A percentile compares a stretch with the other conserved stretches of the same genome.
Conservation (phyloP, 2,329 filamentous ascomycete genomes). For the Alternaria rosae region DNA sequence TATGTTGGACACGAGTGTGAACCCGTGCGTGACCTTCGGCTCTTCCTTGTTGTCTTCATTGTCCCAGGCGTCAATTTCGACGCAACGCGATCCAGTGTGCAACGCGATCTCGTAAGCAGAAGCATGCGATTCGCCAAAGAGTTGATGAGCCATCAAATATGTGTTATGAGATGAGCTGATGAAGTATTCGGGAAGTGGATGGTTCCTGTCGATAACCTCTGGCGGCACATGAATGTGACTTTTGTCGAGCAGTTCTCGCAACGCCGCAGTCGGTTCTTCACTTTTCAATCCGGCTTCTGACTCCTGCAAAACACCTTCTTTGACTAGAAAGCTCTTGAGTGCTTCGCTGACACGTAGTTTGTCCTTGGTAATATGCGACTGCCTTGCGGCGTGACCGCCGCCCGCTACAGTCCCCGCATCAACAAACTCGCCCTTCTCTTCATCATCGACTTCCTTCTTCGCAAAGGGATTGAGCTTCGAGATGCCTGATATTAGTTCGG, state of each 20-base stretch:
- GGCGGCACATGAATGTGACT: constrained; percentile 66
- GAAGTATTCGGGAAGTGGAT: constrained; percentile 73
- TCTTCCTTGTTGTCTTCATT: constrained; percentile 66
- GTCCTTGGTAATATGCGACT: constrained; percentile 59
- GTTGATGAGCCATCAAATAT: constrained; percentile 73
- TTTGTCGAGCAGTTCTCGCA: constrained; percentile 63
- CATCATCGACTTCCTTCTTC: constrained; percentile 49
- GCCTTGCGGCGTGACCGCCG: constrained; percentile 64
- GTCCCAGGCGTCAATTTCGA: constrained; percentile 79
- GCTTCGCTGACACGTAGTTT: constrained; percentile 67
- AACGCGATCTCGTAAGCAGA: constrained; percentile 70
- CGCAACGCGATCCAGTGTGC: constrained; percentile 69
- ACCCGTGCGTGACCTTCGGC: constrained; percentile 75
- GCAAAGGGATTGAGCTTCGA: constrained; percentile 45
- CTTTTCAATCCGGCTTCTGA: constrained; percentile 58
- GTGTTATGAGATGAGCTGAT: constrained; percentile 79
- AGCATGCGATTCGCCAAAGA: constrained; percentile 69
- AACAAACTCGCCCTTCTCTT: constrained; percentile 65
- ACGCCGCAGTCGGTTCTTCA: constrained; percentile 54
- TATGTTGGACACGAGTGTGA: constrained; percentile 71
- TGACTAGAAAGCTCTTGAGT: constrained; percentile 63
- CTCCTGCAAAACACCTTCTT: constrained; percentile 59
- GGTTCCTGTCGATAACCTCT: constrained; percentile 63
- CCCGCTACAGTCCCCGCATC: constrained; percentile 62
- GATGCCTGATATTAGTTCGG: constrained; percentile 45